These are phyloP conservation scores for Vigna unguiculata DNA, from an alignment of 306 rosid genomes.

Conservation along the genomic window DNA sequence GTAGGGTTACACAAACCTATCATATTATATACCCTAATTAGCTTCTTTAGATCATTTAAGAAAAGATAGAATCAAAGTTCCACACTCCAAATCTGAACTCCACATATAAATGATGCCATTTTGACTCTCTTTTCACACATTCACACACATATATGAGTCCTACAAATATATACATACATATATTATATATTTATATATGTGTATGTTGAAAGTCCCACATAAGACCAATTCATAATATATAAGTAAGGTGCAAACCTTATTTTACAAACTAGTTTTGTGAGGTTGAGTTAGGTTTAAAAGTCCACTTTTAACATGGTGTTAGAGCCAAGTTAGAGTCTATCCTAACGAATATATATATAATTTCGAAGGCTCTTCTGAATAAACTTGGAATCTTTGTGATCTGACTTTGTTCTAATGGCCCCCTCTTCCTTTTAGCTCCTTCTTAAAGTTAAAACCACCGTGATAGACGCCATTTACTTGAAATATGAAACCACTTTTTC, in stretches of 20 bases:
- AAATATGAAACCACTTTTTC: constrained; percentile 45
- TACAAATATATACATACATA: too few species aligned
- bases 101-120: constrained; percentile 39
- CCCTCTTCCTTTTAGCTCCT: constrained; percentile 32
- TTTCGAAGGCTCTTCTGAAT: constrained; percentile 7
- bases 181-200: too few species aligned
- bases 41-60: not conserved
- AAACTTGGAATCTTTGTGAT: constrained; percentile 58
- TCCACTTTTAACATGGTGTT: too few species aligned
- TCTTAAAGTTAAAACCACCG: constrained; percentile 61
- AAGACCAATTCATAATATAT: too few species aligned
- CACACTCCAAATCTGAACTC: constrained; percentile 21
- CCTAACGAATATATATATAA: constrained; percentile 5
- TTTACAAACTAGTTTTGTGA: too few species aligned
- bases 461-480: constrained; percentile 68
- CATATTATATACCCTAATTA: not conserved
- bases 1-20: not conserved
- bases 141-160: not conserved
- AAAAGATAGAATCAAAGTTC: not conserved
- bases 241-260: too few species aligned
- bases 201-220: not conserved
- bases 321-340: too few species aligned
- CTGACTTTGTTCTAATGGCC: not conserved
- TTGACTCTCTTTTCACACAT: not conserved
- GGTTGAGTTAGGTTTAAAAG: too few species aligned